These are phyloP conservation scores for Erysimum pusillum DNA, from an alignment of 441 rosid genomes.

Conservation along the genomic window DNA sequence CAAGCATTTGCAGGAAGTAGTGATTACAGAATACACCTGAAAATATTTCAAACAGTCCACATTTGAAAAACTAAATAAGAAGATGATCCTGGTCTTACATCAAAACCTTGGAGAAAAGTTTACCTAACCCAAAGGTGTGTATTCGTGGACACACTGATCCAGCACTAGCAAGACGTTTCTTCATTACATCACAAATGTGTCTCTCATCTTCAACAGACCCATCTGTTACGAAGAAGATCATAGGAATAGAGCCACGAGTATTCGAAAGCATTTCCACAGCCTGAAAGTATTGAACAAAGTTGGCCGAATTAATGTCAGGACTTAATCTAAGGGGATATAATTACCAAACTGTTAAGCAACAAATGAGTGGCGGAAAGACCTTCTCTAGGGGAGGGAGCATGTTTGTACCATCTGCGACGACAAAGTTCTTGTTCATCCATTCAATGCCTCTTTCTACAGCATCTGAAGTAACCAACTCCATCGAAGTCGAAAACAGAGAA, in stretches of 20 bases:
- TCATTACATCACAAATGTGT: constrained; percentile 71
- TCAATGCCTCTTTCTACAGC: constrained; percentile 69
- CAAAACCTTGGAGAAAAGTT: constrained; percentile 26
- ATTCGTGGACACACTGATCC: constrained; percentile 73
- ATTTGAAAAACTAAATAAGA: not conserved
- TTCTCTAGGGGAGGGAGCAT: constrained; percentile 76
- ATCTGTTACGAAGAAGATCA: constrained; percentile 78
- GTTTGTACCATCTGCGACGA: constrained; percentile 81
- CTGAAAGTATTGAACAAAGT: constrained; percentile 55
- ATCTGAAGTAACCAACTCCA: constrained; percentile 76
- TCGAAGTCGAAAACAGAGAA: constrained; percentile 70
- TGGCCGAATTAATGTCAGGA: constrained; percentile 24
- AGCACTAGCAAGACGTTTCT: constrained; percentile 59
- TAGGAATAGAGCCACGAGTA: constrained; percentile 64
- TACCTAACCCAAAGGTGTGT: constrained; percentile 93
- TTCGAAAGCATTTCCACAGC: constrained; percentile 82
- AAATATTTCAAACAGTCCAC: constrained; percentile 28
- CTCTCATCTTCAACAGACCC: constrained; percentile 88
- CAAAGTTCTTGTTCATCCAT: constrained; percentile 77
- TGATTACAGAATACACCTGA: constrained; percentile 96
- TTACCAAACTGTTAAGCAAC: constrained; percentile 11
- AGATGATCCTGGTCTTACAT: constrained; percentile 6
- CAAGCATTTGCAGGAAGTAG: constrained; percentile 85
- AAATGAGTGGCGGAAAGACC: constrained; percentile 55
- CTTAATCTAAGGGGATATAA: not conserved